Base-by-base conservation (phyloP, 2,329 filamentous ascomycete genomes). In the Cryphonectria naterciae region DNA sequence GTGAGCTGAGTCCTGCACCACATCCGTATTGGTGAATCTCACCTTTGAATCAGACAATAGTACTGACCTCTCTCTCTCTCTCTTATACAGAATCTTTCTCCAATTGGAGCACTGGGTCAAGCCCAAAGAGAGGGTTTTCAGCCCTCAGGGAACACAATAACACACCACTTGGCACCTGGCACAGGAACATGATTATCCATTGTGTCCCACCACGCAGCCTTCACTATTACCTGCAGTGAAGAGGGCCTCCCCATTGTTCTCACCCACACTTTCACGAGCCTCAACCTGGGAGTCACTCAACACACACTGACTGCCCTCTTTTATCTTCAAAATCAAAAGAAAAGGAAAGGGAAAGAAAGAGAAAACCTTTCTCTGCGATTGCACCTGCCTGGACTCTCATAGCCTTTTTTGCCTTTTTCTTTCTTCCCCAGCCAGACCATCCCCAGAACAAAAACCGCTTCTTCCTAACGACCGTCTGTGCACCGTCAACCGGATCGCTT, bases 91-190 rank as follows among this genome's bases (percentile, higher is more conserved):
- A 60, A n/a, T n/a, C 35, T 67, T 39, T 43, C 56, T 35, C 41
- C 46, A 28, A 68, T 70, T 68, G 60, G 64, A 65, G 61, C 65
- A 62, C 25, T 46, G 52, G 22, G 32, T 15, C 61, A 66, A 49
- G 43, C 35, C 54, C 56, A 52, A 58, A 65, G 19, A 68, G 43
- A 49, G 19, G 56, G 52, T 62, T 68, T 58, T 58, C 65, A 67
- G 39, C 43, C 68, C 68, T 70, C 68, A 54, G 68, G 68, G 68
- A 39, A 58, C 68, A 72, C 70, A 62, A 56, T 46, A 41, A 54
- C 25, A 22, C 46, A 65, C 61, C 39, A 39, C 64, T 65, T 68
- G 65, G 66, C 60, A 65, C 49, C 65, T 65, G 52, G 54, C 54
- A 70, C 68, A 68, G 70, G 39, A 35, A 56, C 39, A 61, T 46